Evolutionary conservation across 1,139 yeast species (phyloP).

Genomic region (Kluyveromyces sp.): DNA sequence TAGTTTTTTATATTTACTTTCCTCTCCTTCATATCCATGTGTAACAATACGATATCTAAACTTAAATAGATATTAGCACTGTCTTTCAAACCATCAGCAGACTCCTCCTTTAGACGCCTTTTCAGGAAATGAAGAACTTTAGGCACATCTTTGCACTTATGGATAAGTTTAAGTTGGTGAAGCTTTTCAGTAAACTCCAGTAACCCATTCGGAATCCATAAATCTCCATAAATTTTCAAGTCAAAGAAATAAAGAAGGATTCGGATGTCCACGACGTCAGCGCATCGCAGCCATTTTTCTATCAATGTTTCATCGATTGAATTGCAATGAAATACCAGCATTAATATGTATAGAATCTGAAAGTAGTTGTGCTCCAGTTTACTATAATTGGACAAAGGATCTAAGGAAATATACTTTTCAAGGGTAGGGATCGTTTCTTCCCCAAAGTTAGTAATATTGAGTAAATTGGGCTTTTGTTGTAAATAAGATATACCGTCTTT

Average conservation of each 20-base stretch:
- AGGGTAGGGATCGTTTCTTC: conserved; percentile 18
- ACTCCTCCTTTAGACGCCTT: conserved; percentile 6
- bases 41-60: conserved; percentile 19
- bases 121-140: conserved; percentile 9
- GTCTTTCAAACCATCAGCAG: conserved; percentile 10
- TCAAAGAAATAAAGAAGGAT: conserved; percentile 22
- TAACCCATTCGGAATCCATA: conserved; percentile 28
- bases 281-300: conserved; percentile 17
- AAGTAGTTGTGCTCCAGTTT: conserved; percentile 18
- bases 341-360: conserved; percentile 15
- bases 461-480: conserved; percentile 13
- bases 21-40: conserved; percentile 2
- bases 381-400: conserved; percentile 9
- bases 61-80: conserved; percentile 15
- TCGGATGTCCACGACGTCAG: conserved; percentile 20
- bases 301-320: conserved; percentile 13
- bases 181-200: conserved; percentile 16
- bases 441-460: conserved; percentile 17
- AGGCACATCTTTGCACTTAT: conserved; percentile 16
- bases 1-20: conserved; percentile 14
- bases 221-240: conserved; percentile 22
- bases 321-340: conserved; percentile 20
- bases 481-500: conserved; percentile 15
- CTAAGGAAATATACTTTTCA: conserved; percentile 12
- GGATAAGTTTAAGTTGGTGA: conserved; percentile 20